phyloP scores from a whole-genome alignment of 352 stramenopile species.

The Salisapilia sapeloensis region DNA sequence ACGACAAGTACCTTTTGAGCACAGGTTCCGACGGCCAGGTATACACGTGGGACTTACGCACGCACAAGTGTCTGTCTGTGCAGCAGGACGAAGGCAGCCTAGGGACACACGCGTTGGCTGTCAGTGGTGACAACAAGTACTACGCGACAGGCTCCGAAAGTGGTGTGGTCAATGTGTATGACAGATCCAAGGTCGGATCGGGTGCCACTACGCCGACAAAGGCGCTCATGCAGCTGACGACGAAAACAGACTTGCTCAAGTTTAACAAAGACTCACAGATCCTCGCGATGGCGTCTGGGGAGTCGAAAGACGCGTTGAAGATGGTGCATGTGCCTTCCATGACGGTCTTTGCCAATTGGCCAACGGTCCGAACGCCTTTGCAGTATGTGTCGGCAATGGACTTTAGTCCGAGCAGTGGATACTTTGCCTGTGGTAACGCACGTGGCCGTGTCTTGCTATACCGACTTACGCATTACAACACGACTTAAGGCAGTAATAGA shows the following conservation, averaged over 20 bases:
- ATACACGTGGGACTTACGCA: conserved; percentile 93
- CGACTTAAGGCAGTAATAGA: conserved; percentile 29
- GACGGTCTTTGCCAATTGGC: conserved; percentile 97
- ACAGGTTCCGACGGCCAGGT: conserved; percentile 92
- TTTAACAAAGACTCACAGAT: conserved; percentile 92
- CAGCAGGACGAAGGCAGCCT: conserved; percentile 77
- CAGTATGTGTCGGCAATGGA: conserved; percentile 92
- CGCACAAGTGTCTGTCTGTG: conserved; percentile 55
- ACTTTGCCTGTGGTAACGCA: conserved; percentile 93
- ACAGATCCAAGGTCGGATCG: conserved; percentile 33
- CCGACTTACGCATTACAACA: conserved; percentile 88
- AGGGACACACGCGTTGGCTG: conserved; percentile 63
- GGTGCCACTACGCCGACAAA: conserved; percentile 66
- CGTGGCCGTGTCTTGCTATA: conserved; percentile 95
- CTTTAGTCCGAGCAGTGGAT: conserved; percentile 90
- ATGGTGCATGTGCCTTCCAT: conserved; percentile 89
- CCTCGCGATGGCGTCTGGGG: conserved; percentile 85
- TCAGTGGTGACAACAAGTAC: conserved; percentile 46
- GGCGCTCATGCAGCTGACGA: conserved; percentile 96
- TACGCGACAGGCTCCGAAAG: conserved; percentile 90
- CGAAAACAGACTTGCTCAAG: conserved; percentile 69
- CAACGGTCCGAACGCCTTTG: conserved; percentile 91
- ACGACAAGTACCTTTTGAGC: conserved; percentile 86
- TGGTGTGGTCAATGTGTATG: conserved; percentile 97
- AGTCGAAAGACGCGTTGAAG: conserved; percentile 88